Conservation (phyloP, 1,139 yeast genomes). For the Entelexis paramagnoliae region DNA sequence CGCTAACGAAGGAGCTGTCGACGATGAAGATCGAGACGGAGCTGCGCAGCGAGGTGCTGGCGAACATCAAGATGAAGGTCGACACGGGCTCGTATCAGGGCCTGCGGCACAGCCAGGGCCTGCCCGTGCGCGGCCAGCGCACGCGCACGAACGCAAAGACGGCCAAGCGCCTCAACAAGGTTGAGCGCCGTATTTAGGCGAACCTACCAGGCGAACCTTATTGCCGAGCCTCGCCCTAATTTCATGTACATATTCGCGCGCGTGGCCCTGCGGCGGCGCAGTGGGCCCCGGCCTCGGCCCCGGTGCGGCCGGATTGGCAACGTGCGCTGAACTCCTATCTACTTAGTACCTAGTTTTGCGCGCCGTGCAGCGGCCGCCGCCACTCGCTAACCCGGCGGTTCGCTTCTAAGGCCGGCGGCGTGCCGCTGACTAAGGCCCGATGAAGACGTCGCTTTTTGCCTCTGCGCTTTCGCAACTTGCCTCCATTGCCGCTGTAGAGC, state of each 20-base stretch:
- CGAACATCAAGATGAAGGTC: slow-evolving; percentile 71
- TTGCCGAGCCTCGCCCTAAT: too few species aligned
- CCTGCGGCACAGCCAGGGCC: slow-evolving; percentile 68
- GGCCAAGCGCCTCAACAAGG: slow-evolving; percentile 72
- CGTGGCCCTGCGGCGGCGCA: too few species aligned
- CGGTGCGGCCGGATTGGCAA: too few species aligned
- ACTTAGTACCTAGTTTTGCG: too few species aligned
- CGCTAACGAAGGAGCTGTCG: slow-evolving; percentile 76
- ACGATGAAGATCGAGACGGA: slow-evolving; percentile 78
- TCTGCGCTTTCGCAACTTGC: neutral
- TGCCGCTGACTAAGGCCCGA: neutral
- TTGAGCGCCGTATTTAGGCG: slow-evolving; percentile 49
- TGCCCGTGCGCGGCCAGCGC: slow-evolving; percentile 87
- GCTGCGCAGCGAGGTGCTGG: slow-evolving; percentile 64
- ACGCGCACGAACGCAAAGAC: slow-evolving; percentile 85
- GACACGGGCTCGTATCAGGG: slow-evolving; percentile 81
- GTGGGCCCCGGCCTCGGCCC: too few species aligned
- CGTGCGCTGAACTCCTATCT: too few species aligned
- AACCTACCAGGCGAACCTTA: too few species aligned
- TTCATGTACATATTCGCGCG: too few species aligned
- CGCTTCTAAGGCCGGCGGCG: neutral
- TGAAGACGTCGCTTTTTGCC: neutral
- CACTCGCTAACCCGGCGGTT: neutral
- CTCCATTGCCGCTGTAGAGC: neutral
- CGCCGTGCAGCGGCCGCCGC: too few species aligned